Evolutionary conservation across 805 yeast species (phyloP), one percentile per base, ranked within the genome.

Genomic region (Tanozyma kutaoensis): DNA sequence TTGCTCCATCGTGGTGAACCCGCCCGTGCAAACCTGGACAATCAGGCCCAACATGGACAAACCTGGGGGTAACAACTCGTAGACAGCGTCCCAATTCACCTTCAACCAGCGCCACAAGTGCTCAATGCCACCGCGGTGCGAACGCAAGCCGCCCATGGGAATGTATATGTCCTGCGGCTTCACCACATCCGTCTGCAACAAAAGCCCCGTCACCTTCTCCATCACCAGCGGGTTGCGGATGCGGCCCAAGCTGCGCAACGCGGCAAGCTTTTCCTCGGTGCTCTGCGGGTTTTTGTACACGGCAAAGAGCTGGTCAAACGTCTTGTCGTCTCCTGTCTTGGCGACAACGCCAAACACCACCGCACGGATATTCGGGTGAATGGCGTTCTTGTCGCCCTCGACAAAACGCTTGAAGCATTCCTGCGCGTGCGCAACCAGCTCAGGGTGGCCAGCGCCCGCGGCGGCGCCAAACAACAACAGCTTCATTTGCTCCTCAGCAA

Each of bases 41-140:
- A 91, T 74, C 12, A 76, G 61, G 13, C 88, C 78, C 41, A 88
- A 62, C 81, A 85, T 72, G 14, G 84, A 65, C 36, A 77, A 65
- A 9, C 82, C 77, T 11, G 93, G 82, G 27, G 96, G 95, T 46
- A 84, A 66, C 43, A 66, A 58, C 48, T 70, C 64, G 40, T 55
- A 54, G 33, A 88, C 46, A 24, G 58, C 65, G 31, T 72, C 84
- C 88, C 93, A 88, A 52, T 86, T 75, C 10, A 33, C 42, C 41
- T 66, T 63, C 39, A 72, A 45, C 94, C 95, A 88, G 12, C 43
- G 29, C 82, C 86, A 86, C 37, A 76, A 54, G 9, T 71, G 66
- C 38, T 70, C 69, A 32, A 77, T 59, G 57, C 95, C 93, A 23
- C 57, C 61, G 28, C 55, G 62, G 42, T 72, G 73, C 11, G 67